Percentiles rank a stretch among this genome's conserved stretches.
phyloP scores from a whole-genome alignment of 257 asterid species.

The Prunella vulgaris region DNA sequence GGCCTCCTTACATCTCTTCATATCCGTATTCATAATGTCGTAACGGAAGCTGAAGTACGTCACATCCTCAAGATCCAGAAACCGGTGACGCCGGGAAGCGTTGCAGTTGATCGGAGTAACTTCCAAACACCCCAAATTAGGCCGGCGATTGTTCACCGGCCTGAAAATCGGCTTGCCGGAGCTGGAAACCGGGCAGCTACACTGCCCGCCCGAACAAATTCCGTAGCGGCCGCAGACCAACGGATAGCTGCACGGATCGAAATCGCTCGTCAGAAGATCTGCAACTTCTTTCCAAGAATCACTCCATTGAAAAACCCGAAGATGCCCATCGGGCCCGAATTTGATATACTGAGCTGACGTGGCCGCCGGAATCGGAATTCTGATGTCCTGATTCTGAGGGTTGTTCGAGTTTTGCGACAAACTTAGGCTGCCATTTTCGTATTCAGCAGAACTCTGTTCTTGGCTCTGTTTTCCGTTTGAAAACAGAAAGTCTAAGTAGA shows the following conservation, averaged over 20 bases:
- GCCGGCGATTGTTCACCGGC: not conserved
- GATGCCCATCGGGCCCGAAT: not conserved
- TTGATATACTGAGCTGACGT: slow-evolving; percentile 4
- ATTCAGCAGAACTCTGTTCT: slow-evolving; percentile 26
- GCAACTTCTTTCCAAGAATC: slow-evolving; percentile 27
- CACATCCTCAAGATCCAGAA: not conserved
- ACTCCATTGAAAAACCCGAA: slow-evolving; percentile 30
- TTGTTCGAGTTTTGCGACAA: not conserved
- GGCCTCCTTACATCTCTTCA: not conserved
- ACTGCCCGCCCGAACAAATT: slow-evolving; percentile 28
- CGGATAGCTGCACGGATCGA: slow-evolving; percentile 35
- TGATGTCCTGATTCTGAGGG: not conserved
- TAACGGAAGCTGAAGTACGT: not conserved
- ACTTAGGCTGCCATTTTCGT: slow-evolving; percentile 26
- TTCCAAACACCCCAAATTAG: not conserved
- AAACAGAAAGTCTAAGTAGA: not conserved
- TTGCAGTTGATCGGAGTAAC: not conserved
- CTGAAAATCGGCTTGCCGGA: not conserved
- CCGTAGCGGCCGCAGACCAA: slow-evolving; percentile 37
- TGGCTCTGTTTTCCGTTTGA: not conserved
- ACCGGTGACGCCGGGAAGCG: not conserved
- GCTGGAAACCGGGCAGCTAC: not conserved
- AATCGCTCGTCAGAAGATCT: slow-evolving; percentile 23
- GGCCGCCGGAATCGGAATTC: not conserved
- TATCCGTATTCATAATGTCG: slow-evolving; percentile 8